Percentiles rank a stretch among this genome's conserved stretches.
These are phyloP conservation scores for Bathelium albidoporum DNA, from an alignment of 495 filamentous ascomycete species.

Conservation along the genomic window DNA sequence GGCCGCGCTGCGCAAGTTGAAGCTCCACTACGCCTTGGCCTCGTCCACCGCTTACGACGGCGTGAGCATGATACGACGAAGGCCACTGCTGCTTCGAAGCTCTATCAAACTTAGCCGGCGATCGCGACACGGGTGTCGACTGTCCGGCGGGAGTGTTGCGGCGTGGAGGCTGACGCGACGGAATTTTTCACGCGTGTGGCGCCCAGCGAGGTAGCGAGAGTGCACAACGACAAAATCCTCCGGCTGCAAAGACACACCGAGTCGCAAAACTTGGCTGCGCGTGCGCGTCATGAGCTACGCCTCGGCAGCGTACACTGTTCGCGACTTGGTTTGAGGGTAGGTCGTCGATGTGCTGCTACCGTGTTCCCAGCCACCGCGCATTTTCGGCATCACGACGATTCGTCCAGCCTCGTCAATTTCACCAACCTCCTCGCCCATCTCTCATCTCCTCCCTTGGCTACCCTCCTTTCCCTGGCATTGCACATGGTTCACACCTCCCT, in stretches of 20 bases:
- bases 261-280: not conserved
- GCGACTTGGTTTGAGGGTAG: not conserved
- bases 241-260: not conserved
- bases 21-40: not conserved
- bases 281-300: not conserved
- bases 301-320: not conserved
- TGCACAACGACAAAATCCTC: not conserved
- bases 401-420: conserved; percentile 3
- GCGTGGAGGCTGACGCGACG: not conserved
- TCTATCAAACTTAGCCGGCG: not conserved
- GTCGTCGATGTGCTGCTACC: not conserved
- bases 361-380: not conserved
- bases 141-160: not conserved
- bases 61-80: not conserved
- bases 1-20: not conserved
- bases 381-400: not conserved
- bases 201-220: not conserved
- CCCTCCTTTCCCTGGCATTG: not conserved
- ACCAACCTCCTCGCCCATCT: conserved; percentile 2
- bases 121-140: not conserved
- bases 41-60: not conserved
- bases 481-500: not conserved
- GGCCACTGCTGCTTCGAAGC: not conserved
- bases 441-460: not conserved
- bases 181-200: not conserved